Percentiles rank a stretch among this genome's conserved stretches.
phyloP scores from a whole-genome alignment of 208 protist genomes.

The Wallacemonas rigidus region DNA sequence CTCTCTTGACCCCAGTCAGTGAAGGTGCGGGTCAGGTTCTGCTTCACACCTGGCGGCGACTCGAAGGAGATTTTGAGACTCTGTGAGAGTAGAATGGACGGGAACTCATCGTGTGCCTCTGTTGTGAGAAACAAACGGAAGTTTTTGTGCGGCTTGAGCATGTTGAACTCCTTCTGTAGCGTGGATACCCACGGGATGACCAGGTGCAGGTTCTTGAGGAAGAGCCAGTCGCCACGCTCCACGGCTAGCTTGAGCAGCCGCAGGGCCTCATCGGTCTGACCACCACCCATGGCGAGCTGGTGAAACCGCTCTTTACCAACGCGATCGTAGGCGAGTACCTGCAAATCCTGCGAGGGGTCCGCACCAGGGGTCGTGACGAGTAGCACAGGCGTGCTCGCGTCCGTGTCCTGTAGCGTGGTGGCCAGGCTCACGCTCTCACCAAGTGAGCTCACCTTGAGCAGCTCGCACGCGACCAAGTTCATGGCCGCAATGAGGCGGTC shows the following conservation, averaged over 20 bases:
- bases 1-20: conserved; percentile 72
- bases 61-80: conserved; percentile 97
- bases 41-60: conserved; percentile 95
- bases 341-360: conserved; percentile 95
- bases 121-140: conserved; percentile 97
- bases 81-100: conserved; percentile 93
- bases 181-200: conserved; percentile 93
- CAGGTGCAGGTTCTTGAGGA: conserved; percentile 98
- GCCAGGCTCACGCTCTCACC: conserved; percentile 69
- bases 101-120: conserved; percentile 95
- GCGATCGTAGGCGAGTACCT: conserved; percentile 78
- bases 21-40: conserved; percentile 95
- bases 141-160: conserved; percentile 75
- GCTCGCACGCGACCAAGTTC: conserved; percentile 71
- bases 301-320: conserved; percentile 86
- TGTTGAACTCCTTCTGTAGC: conserved; percentile 93
- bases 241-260: conserved; percentile 70
- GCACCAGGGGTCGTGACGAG: conserved; percentile 95
- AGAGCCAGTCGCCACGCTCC: conserved; percentile 92
- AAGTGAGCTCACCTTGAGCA: conserved; percentile 77
- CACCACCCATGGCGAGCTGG: conserved; percentile 96
- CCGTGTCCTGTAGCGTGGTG: conserved; percentile 52
- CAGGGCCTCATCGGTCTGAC: conserved; percentile 93
- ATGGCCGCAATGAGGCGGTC: conserved; percentile 97
- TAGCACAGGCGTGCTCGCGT: conserved; percentile 83